Base-by-base conservation (phyloP, 2,329 filamentous ascomycete species). In the Ceratocystis diversiconidia region DNA sequence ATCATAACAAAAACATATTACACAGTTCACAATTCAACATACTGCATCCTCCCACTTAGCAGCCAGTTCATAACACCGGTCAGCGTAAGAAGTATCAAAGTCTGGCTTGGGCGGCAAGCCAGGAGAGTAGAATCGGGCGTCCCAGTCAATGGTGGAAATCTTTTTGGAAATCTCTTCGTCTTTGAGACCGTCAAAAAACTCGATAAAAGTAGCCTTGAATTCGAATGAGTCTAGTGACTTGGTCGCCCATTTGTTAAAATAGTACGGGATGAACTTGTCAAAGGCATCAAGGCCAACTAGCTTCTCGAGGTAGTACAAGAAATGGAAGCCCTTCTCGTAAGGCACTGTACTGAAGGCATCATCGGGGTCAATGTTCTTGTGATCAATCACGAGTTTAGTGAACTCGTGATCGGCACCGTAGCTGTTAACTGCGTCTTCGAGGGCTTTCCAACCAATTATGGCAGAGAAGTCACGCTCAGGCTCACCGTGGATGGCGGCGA, bases 251-350 rank as follows among this genome's bases (percentile, higher is more conserved):
- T 83, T 89, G 36, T 82, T 85, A 74, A 97, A 97, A 78, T 97
- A 96, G 75, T 96, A 86, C 17, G 92, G 91, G 72, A 97, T 96
- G 76, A 97, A 99, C 71, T 85, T 88, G 79, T 97, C 90, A 78
- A 94, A 99, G 73, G 88, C 88, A n/a, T 87, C 81, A 68, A 89
- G 87, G 44, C 90, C 89, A 3, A 97, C 82, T 1, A 96, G 79
- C 60, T 87, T 87, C 72, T 99, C 94, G 15, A 99, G 85, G 71
- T 92, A 86, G 75, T 91, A 96, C 59, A 99, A 80, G 75, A 97
- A 95, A 72, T 89, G 89, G 76, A 96, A 97, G 2, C 92, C 92
- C 76, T 99, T 97, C 74, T 97, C 92, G 72, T 99, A 99, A 0
- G 94, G 91, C 43, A 97, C 80, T 30, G 85, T 88, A 70, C 89